Base-by-base conservation (phyloP, 192 early-diverging fungal species). In the Rhizophlyctis rosea region DNA sequence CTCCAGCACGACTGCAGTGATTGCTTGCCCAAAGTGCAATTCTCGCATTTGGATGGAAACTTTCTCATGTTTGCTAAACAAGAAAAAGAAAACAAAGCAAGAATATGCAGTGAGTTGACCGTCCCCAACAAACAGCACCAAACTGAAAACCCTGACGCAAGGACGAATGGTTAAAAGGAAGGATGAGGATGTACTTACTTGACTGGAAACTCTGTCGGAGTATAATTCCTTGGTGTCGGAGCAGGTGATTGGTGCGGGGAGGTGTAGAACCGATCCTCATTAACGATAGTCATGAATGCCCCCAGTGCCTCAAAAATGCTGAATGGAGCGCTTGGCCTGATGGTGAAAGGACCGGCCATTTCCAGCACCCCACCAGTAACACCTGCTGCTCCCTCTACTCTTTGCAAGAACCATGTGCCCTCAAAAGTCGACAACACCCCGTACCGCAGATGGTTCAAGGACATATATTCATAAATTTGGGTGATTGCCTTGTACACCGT, bases 381-480 rank as follows among this genome's bases (percentile, higher is more conserved):
- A n/a, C n/a, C n/a, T n/a, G n/a, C n/a, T 11, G 34, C 14, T 16
- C 39, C 1, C 23, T 2, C 2, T 3, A 30, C 28, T 23, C 61
- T 0, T 21, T 50, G 2, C 7, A 64, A 53, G 5, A 67, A 67
- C 59, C 59, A 67, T 1, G 65, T 67, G 9, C 23, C 28, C 13
- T 67, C 47, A 3, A 65, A 67, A 1, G 35, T 61, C 4, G 62
- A 65, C 14, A 67, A 16, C 27, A 65, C 50, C 4, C 65, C 59
- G 52, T 65, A 50, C 24, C 50, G 31, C 14, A 32, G 4, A 2
- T 65, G 1, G 2, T 65, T 67, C 29, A 63, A 61, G 11, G 58
- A 33, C 62, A 67, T 53, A 50, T 65, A 67, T 16, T 34, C 48
- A 50, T 67, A 67, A 7, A 67, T 5, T 49, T 67, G 65, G 21